These are phyloP conservation scores for Aureobasidium subglaciale DNA, from an alignment of 2,329 filamentous ascomycete genomes.

Conservation along the genomic window DNA sequence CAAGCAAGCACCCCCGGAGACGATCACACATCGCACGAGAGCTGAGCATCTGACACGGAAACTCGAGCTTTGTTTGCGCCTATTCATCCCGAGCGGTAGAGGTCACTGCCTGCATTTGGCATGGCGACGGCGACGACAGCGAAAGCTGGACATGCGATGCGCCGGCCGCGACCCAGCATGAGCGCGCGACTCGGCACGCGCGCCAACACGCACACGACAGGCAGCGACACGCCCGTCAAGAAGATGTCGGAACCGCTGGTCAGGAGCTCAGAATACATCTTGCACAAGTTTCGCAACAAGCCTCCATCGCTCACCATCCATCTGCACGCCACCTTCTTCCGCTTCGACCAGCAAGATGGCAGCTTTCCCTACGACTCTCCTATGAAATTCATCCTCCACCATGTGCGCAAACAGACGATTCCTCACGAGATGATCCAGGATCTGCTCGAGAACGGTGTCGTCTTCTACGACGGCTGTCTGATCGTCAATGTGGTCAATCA, in stretches of 20 bases:
- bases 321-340: slow-evolving; percentile 76
- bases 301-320: slow-evolving; percentile 82
- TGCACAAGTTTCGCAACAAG: slow-evolving; percentile 67
- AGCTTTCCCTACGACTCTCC: slow-evolving; percentile 89
- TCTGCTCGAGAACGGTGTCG: slow-evolving; percentile 62
- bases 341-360: slow-evolving; percentile 89
- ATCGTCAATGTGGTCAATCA: slow-evolving; percentile 94
- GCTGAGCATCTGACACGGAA: too few relatives aligned
- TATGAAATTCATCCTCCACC: slow-evolving; percentile 75
- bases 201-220: slow-evolving; percentile 21
- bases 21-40: slow-evolving; percentile 9
- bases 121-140: slow-evolving; percentile 30
- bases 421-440: slow-evolving; percentile 85
- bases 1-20: neutral
- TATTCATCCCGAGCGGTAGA: neutral
- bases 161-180: slow-evolving; percentile 34
- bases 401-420: slow-evolving; percentile 67
- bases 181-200: slow-evolving; percentile 11
- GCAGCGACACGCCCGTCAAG: slow-evolving; percentile 18
- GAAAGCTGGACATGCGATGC: slow-evolving; percentile 35
- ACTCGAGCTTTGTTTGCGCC: neutral
- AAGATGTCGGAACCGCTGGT: slow-evolving; percentile 41
- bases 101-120: neutral
- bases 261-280: slow-evolving; percentile 65
- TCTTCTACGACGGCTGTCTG: slow-evolving; percentile 87